These are phyloP conservation scores for Friedmanniomyces endolithicus DNA, from an alignment of 495 filamentous ascomycete species.

Conservation along the genomic window DNA sequence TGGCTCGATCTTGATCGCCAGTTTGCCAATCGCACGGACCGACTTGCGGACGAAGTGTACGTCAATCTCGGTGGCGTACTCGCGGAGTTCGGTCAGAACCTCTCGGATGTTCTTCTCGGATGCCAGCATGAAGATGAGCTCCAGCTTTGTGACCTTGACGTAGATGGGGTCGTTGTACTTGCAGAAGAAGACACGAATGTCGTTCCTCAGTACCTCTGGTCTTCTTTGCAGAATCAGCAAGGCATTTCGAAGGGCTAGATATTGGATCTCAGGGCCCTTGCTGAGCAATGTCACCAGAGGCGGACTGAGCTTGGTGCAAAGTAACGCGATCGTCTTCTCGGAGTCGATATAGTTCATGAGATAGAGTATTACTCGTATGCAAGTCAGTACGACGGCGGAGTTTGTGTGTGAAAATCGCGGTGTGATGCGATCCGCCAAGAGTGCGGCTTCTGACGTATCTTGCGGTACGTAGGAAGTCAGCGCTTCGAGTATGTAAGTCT, in stretches of 20 bases:
- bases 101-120: conserved; percentile 93
- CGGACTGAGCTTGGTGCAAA: conserved; percentile 89
- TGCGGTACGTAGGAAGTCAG: conserved; percentile 97
- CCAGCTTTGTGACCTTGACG: conserved; percentile 97
- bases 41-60: conserved; percentile 98
- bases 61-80: conserved; percentile 97
- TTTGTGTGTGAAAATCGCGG: conserved; percentile 93
- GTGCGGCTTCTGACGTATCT: conserved; percentile 69
- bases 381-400: conserved; percentile 89
- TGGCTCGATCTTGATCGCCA: conserved; percentile 98
- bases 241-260: conserved; percentile 87
- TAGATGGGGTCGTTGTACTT: conserved; percentile 99
- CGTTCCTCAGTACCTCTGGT: conserved; percentile 88
- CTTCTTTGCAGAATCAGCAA: conserved; percentile 85
- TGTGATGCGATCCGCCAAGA: conserved; percentile 86
- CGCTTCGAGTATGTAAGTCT: conserved; percentile 96
- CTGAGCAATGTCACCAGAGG: conserved; percentile 90
- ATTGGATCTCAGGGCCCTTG: conserved; percentile 95
- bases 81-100: conserved; percentile 84
- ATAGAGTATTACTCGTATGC: conserved; percentile 89
- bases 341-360: conserved; percentile 98
- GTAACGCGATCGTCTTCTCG: conserved; percentile 73
- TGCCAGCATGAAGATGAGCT: conserved; percentile 98
- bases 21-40: conserved; percentile 91
- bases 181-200: conserved; percentile 98